A percentile compares a stretch with the other conserved stretches of the same genome.
These are phyloP conservation scores for Cryptosporidium parvum DNA, from an alignment of 169 alveolate species.

Conservation along the genomic window DNA sequence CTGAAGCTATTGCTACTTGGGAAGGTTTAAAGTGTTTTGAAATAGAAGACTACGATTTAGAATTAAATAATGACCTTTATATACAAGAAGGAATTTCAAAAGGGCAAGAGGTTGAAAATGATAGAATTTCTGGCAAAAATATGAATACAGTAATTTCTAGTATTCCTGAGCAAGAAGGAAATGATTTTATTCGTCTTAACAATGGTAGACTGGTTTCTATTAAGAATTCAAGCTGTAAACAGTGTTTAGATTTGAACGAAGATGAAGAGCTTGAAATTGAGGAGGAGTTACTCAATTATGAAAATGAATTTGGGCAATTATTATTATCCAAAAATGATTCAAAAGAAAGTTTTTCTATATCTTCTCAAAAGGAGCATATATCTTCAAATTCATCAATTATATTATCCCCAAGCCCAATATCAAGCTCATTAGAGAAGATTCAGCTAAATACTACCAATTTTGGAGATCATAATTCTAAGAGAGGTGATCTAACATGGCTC, in stretches of 20 bases:
- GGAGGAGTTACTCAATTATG: conserved; percentile 17
- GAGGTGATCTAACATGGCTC: conserved; percentile 55
- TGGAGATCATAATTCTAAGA: conserved; percentile 49
- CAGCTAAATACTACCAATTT: background rate
- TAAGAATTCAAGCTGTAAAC: conserved; percentile 36
- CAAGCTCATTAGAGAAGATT: background rate
- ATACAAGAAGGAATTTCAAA: background rate
- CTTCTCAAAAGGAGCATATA: background rate
- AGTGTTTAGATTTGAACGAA: conserved; percentile 21
- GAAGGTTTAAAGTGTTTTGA: conserved; percentile 29
- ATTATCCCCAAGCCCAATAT: background rate
- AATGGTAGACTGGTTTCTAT: conserved; percentile 14
- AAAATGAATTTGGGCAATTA: background rate
- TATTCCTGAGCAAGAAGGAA: conserved; percentile 69
- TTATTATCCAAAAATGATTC: background rate
- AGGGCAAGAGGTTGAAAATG: background rate
- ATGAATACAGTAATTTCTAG: background rate
- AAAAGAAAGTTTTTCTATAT: background rate
- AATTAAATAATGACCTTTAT: background rate
- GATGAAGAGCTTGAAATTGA: conserved; percentile 55
- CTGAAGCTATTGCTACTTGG: conserved; percentile 32
- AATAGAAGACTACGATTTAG: conserved; percentile 27
- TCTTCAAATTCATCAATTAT: background rate
- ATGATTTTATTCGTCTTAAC: conserved; percentile 8
- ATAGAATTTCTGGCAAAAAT: background rate